phyloP scores from a whole-genome alignment of 441 rosid species.

The Populus tomentosa region DNA sequence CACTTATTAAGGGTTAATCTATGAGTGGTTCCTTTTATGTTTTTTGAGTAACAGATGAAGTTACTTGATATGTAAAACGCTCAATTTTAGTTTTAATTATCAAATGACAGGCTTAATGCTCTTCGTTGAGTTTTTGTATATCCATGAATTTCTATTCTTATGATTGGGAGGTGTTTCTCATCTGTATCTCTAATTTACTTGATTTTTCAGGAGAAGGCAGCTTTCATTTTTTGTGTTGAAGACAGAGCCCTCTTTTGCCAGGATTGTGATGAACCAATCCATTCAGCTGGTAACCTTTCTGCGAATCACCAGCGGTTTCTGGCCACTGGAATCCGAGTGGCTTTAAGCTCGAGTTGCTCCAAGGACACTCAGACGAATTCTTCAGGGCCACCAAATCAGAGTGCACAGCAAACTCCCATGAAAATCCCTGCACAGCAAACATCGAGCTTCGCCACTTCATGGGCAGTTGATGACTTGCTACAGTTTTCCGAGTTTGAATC shows the following conservation, averaged over 20 bases:
- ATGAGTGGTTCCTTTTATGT: neutral
- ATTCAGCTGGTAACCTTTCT: constrained; percentile 64
- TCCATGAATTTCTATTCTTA: neutral
- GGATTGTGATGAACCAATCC: constrained; percentile 79
- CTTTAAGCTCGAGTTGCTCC: constrained; percentile 59
- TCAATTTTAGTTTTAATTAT: too few species aligned
- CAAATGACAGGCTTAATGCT: neutral
- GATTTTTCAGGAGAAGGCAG: constrained; percentile 60
- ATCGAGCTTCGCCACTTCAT: constrained; percentile 38
- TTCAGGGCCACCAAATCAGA: constrained; percentile 67
- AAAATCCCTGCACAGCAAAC: constrained; percentile 43
- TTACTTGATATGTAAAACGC: neutral
- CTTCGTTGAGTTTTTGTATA: neutral
- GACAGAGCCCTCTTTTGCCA: constrained; percentile 88
- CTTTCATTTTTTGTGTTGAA: constrained; percentile 86
- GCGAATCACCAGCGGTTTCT: constrained; percentile 79
- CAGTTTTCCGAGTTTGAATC: constrained; percentile 62
- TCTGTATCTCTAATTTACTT: neutral
- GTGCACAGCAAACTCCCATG: constrained; percentile 30
- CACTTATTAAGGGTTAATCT: neutral
- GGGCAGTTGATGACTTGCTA: constrained; percentile 77
- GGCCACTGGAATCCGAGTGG: constrained; percentile 80
- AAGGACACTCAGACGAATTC: constrained; percentile 40
- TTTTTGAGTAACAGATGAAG: neutral
- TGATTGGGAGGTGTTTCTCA: neutral